phyloP scores from a whole-genome alignment of 1,284 basidiomycete genomes.

The Ustilago hordei region DNA sequence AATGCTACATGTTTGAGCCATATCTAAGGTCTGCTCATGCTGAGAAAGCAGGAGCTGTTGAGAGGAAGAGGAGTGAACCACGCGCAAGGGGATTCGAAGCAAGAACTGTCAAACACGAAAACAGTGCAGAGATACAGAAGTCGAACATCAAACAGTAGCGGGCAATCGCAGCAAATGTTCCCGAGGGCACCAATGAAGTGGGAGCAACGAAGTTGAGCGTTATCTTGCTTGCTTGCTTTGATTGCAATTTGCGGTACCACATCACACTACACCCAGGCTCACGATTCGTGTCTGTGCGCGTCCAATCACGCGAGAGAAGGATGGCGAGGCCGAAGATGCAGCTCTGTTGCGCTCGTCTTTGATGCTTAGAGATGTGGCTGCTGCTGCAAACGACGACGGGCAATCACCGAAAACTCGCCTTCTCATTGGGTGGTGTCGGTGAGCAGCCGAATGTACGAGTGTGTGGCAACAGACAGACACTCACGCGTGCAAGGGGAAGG shows the following conservation, averaged over 20 bases:
- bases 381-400: slow-evolving; percentile 13
- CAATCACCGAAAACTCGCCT: slow-evolving; percentile 19
- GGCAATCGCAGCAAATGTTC: slow-evolving; percentile 4
- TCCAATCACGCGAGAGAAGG: background rate
- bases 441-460: slow-evolving; percentile 9
- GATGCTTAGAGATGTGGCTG: slow-evolving; percentile 1
- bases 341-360: slow-evolving; percentile 8
- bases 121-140: slow-evolving; percentile 6
- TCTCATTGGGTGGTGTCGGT: slow-evolving; percentile 21
- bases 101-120: background rate
- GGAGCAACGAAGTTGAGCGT: slow-evolving; percentile 1
- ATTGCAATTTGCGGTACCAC: background rate
- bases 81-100: background rate
- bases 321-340: background rate
- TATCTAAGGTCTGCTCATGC: background rate
- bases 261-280: background rate
- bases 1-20: no score
- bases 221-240: background rate
- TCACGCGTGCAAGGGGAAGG: background rate
- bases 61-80: background rate
- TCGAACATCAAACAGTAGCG: background rate
- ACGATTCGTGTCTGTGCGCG: background rate
- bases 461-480: background rate
- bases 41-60: background rate
- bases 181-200: slow-evolving; percentile 2